Base-by-base conservation (phyloP, 805 yeast species). In the Wickerhamomyces strasburgensis region DNA sequence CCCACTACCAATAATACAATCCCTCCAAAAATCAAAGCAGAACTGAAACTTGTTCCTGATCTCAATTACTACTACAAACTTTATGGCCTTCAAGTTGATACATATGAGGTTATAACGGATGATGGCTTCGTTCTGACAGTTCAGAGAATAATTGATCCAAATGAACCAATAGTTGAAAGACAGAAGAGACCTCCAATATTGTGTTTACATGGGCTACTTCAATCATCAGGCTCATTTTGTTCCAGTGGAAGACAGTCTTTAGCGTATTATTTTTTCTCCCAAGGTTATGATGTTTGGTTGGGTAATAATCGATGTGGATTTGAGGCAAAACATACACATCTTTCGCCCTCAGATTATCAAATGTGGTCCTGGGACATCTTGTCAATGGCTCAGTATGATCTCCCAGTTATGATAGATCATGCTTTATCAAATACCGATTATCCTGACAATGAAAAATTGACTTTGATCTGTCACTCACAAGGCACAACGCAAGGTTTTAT, bases 301-400 rank as follows among this genome's bases (percentile, higher is more conserved):
- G 96, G 96, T 1, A 86, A 88, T 53, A 89, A 88, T 54, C 63
- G 98, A 44, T 82, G 96, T 47, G 95, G 96, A 5, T 84, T 89
- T 54, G 66, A 73, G 27, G 84, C 95, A 0, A 63, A 69, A 35
- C 95, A 89, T 62, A 58, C 67, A 41, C 58, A 58, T 39, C 69
- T 65, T 43, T 62, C 66, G 26, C 43, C 62, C 5, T 48, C 51
- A 38, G 71, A 73, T 47, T 66, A 67, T 2, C 51, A 65, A 34
- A 84, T 83, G 77, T 90, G 98, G 98, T 79, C 84, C 47, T 90
- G 98, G 98, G 90, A 85, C 52, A 71, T 93, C 34, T 61, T 70
- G n/a, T 90, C 86, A 31, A 76, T 93, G 79, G 90, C 89, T 0
- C 67, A 69, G 39, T 75, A 66, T 51, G 98, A 90, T 57, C 59